Evolutionary conservation across 2,329 filamentous ascomycete species (phyloP), one percentile per base, ranked within the genome.

Genomic region (Hypoxylon sp.): DNA sequence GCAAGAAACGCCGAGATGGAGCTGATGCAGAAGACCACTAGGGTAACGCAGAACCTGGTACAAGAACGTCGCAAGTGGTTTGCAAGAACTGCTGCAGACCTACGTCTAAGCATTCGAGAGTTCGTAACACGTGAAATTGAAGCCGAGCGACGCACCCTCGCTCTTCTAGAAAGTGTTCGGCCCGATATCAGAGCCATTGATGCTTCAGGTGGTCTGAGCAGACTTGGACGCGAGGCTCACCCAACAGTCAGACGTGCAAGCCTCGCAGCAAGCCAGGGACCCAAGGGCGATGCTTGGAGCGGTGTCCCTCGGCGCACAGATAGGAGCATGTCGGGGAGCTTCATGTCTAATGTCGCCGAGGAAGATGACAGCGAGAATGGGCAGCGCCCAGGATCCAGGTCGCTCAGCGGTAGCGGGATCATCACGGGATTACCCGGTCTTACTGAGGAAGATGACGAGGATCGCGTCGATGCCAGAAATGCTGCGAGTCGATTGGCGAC

Each of bases 251-350:
- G 96, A 60, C 89, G 95, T 67, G 82, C 90, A 25, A 95, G 89
- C 79, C 81, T 98, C 72, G 92, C 93, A 14, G 92, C 93, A 50
- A 96, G 92, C 75, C 96, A 99, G 81, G 96, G 96, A 0, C 95
- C 96, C 53, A 97, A 97, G 82, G 96, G 96, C n/a, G 96, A 99
- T 79, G 91, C 96, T 14, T 99, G 96, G 96, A 97, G 93, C 75
- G 96, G 96, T 63, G 94, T 98, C 28, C 93, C 94, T 36, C 88
- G 96, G 68, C 88, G 93, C 60, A 89, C 90, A 30, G 93, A 97
- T 74, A 87, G 94, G 74, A 94, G 90, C 77, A 86, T 94, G 71
- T 93, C 91, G 61, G 90, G 91, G 51, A 92, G 89, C 76, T 87
- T 92, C 70, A 87, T 90, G 69, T 83, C 87, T n/a, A 85, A 86